Evolutionary conservation across 2,329 filamentous ascomycete species (phyloP).

Genomic region (Aspergillus sergii): DNA sequence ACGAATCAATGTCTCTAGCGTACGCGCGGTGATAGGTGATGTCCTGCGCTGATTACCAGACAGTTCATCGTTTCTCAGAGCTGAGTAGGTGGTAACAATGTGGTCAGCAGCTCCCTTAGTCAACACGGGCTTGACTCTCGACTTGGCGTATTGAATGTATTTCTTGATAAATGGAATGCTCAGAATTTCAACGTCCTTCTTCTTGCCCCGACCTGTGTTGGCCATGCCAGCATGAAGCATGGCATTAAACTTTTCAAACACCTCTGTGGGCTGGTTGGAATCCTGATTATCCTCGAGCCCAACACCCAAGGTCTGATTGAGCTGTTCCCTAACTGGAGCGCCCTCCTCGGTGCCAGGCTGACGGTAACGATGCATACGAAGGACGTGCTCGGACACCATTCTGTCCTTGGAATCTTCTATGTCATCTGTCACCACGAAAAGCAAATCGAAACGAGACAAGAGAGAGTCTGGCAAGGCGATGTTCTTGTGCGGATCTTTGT

Average conservation of each 20-base stretch:
- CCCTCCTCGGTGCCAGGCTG: conserved; percentile 92
- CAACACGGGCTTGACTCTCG: conserved; percentile 81
- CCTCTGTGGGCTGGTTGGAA: conserved; percentile 74
- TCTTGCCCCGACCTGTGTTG: conserved; percentile 71
- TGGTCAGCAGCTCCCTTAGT: conserved; percentile 91
- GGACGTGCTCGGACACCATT: conserved; percentile 90
- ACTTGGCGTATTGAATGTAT: conserved; percentile 98
- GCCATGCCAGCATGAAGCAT: conserved; percentile 95
- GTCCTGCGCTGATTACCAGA: conserved; percentile 92
- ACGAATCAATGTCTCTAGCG: conserved; percentile 96
- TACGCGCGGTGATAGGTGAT: conserved; percentile 94
- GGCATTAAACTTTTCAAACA: conserved; percentile 93
- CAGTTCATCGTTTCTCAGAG: conserved; percentile 92
- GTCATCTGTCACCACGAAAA: conserved; percentile 97
- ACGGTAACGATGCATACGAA: conserved; percentile 95
- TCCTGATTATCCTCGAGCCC: conserved; percentile 76
- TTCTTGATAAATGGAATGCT: conserved; percentile 99
- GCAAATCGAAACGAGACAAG: conserved; percentile 94
- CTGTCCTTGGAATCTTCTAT: conserved; percentile 93
- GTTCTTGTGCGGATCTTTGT: conserved; percentile 98
- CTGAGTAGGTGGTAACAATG: conserved; percentile 88
- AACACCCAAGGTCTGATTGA: conserved; percentile 81
- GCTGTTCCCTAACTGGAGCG: conserved; percentile 87
- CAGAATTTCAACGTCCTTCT: conserved; percentile 80
- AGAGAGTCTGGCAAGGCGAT: conserved; percentile 96